Conservation (phyloP, 2,329 filamentous ascomycete species). For the Alternaria gaisen region DNA sequence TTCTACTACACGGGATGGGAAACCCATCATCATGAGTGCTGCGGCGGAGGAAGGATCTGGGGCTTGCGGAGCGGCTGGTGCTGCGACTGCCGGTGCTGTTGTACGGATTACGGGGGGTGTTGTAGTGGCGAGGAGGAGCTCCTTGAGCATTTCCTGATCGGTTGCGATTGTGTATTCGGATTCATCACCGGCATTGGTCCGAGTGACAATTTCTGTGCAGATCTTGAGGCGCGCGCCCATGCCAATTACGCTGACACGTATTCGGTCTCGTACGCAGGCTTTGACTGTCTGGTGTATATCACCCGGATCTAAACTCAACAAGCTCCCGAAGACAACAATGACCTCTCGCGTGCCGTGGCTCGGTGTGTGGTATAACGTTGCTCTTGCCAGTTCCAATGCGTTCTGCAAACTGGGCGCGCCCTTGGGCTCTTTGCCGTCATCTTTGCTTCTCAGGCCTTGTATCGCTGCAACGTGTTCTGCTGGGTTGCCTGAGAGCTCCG, state of each 20-base stretch:
- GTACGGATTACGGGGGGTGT: conserved; percentile 86
- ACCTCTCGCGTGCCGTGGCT: conserved; percentile 93
- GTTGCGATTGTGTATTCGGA: conserved; percentile 83
- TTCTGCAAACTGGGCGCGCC: conserved; percentile 77
- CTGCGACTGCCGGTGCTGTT: conserved; percentile 44
- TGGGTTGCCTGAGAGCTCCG: conserved; percentile 90
- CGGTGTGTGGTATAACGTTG: conserved; percentile 89
- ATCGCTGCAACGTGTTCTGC: conserved; percentile 85
- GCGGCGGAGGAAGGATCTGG: conserved; percentile 51
- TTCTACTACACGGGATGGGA: conserved; percentile 85
- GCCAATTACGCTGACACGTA: conserved; percentile 88
- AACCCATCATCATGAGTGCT: conserved; percentile 94
- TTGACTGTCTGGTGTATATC: conserved; percentile 93
- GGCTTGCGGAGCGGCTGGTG: conserved; percentile 40
- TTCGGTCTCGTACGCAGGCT: conserved; percentile 79
- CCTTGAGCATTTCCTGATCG: conserved; percentile 85
- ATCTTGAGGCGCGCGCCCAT: conserved; percentile 92
- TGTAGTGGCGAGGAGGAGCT: conserved; percentile 87
- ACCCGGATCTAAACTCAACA: conserved; percentile 89
- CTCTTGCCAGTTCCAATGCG: conserved; percentile 92
- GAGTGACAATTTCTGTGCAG: conserved; percentile 86
- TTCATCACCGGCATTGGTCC: conserved; percentile 83
- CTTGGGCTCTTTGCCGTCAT: conserved; percentile 67
- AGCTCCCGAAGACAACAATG: conserved; percentile 88
- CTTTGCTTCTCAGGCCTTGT: conserved; percentile 67